phyloP scores from a whole-genome alignment of 2,329 filamentous ascomycete species.

The Colletotrichum somersetense region DNA sequence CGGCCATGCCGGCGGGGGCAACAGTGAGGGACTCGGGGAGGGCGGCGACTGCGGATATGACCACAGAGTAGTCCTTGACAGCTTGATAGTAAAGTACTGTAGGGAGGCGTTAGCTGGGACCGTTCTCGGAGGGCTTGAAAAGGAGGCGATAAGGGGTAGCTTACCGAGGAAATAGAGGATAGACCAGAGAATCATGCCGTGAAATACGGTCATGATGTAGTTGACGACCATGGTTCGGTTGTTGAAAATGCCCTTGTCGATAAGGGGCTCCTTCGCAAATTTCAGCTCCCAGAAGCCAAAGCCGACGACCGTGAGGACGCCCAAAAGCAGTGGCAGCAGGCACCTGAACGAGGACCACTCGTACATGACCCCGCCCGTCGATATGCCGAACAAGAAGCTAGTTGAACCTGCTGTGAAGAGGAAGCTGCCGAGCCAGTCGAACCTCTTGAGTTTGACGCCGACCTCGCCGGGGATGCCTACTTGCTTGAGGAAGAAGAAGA shows the following conservation, averaged over 20 bases:
- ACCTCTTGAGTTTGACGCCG: conserved; percentile 51
- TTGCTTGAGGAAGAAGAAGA: conserved; percentile 61
- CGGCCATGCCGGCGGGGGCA: conserved; percentile 69
- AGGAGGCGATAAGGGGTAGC: conserved; percentile 7
- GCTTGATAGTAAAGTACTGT: conserved; percentile 60
- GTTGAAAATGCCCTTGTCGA: conserved; percentile 59
- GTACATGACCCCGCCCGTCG: conserved; percentile 76
- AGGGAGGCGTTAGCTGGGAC: conserved; percentile 44
- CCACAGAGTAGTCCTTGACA: conserved; percentile 66
- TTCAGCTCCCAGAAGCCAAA: conserved; percentile 69
- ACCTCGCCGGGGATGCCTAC: conserved; percentile 42
- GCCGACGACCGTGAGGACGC: conserved; percentile 61
- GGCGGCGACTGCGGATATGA: conserved; percentile 66
- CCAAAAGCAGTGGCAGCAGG: conserved; percentile 71
- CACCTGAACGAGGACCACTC: conserved; percentile 73
- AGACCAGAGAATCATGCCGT: conserved; percentile 68
- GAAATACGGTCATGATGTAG: conserved; percentile 66
- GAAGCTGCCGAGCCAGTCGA: conserved; percentile 73
- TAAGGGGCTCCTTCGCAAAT: conserved; percentile 63
- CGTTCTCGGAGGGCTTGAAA: conserved; percentile 48
- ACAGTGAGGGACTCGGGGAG: conserved; percentile 74
- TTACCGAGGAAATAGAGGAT: conserved; percentile 66
- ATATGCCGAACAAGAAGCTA: conserved; percentile 71
- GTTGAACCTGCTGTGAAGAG: conserved; percentile 72
- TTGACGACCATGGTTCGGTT: conserved; percentile 63